phyloP scores from a whole-genome alignment of 225 moss, liverwort and hornwort species.

The Asterella californica region DNA sequence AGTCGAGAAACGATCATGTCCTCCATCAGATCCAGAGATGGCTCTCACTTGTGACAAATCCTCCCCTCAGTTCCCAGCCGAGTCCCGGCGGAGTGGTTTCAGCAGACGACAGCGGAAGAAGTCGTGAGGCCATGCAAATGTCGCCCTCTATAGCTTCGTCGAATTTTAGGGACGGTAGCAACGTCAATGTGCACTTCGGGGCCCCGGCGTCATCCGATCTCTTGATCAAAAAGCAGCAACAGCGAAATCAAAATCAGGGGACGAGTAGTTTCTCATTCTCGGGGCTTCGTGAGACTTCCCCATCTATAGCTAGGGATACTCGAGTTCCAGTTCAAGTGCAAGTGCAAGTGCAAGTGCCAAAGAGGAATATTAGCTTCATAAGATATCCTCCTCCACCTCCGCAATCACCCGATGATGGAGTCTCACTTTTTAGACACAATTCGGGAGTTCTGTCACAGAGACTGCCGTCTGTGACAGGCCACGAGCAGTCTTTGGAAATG shows the following conservation, averaged over 20 bases:
- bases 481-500: background rate
- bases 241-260: background rate
- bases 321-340: background rate
- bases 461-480: background rate
- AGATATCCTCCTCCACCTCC: background rate
- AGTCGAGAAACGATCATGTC: background rate
- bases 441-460: background rate
- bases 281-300: background rate
- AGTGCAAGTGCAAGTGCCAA: background rate
- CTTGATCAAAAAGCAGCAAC: background rate
- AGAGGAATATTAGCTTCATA: background rate
- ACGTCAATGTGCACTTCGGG: background rate
- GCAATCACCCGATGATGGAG: background rate
- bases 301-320: background rate
- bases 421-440: background rate
- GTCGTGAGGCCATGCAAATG: constrained; percentile 11
- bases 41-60: background rate
- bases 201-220: background rate
- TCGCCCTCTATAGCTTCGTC: background rate
- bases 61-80: background rate
- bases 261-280: background rate
- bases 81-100: background rate
- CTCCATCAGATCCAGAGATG: constrained; percentile 7
- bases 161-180: background rate
- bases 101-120: constrained; percentile 1